phyloP scores from a whole-genome alignment of 139 green algal species.

The Chlorella sp. region DNA sequence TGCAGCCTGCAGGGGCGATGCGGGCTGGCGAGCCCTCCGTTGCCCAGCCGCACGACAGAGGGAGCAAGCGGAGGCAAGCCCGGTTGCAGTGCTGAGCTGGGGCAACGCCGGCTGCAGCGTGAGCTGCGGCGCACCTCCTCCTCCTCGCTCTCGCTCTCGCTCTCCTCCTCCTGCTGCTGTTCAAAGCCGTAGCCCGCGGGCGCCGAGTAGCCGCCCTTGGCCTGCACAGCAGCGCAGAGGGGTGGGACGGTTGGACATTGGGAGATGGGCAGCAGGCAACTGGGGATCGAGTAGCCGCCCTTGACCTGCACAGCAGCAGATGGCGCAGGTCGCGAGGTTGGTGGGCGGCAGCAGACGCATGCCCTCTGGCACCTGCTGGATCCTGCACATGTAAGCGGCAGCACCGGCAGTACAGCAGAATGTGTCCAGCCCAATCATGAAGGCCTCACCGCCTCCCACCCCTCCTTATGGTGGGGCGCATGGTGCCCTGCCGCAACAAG shows the following conservation, averaged over 20 bases:
- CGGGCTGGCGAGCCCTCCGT: too few relatives aligned
- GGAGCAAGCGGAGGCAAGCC: too few relatives aligned
- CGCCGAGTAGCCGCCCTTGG: conserved; percentile 25
- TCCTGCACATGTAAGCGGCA: too few relatives aligned
- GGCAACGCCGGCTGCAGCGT: too few relatives aligned
- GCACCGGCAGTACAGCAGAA: neutral
- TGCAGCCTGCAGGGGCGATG: too few relatives aligned
- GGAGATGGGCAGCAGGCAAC: conserved; percentile 9
- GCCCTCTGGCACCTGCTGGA: too few relatives aligned
- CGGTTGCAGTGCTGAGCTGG: too few relatives aligned
- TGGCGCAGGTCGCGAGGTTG: neutral
- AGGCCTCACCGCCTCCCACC: neutral
- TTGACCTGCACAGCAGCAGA: conserved; percentile 21
- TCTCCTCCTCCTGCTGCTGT: conserved; percentile 8
- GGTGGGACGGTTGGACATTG: too few relatives aligned
- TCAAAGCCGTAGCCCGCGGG: conserved; percentile 3
- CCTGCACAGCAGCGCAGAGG: conserved; percentile 9
- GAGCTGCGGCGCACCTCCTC: neutral
- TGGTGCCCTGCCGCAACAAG: too few relatives aligned
- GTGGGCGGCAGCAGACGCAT: too few relatives aligned
- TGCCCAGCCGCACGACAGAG: too few relatives aligned
- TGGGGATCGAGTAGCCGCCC: conserved; percentile 19
- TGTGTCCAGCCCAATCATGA: neutral
- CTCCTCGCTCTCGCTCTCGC: conserved; percentile 33
- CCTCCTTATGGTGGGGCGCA: too few relatives aligned